Conservation (phyloP, 2,329 filamentous ascomycete genomes). For the Aureobasidium sp. region DNA sequence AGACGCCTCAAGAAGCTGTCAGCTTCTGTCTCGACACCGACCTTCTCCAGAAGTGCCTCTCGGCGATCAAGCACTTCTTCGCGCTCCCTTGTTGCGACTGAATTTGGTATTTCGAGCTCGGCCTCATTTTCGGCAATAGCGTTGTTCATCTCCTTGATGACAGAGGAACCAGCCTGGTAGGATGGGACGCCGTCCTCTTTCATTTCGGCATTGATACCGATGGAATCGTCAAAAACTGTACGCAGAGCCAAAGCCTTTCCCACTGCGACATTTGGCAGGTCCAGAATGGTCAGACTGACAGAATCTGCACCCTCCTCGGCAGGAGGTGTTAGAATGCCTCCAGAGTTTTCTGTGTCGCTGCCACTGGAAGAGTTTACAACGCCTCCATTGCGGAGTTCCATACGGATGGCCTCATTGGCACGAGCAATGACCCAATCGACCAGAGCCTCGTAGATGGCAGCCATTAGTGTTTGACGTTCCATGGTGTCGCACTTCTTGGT, state of each 20-base stretch:
- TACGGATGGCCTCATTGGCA: constrained; percentile 76
- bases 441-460: constrained; percentile 83
- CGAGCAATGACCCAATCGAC: constrained; percentile 91
- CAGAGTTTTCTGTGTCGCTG: constrained; percentile 38
- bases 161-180: constrained; percentile 65
- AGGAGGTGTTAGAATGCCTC: constrained; percentile 55
- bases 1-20: constrained; percentile 77
- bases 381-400: constrained; percentile 61
- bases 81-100: constrained; percentile 61
- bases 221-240: constrained; percentile 84
- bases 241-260: constrained; percentile 86
- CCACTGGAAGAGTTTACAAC: constrained; percentile 62
- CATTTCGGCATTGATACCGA: constrained; percentile 95
- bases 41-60: constrained; percentile 77
- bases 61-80: constrained; percentile 75
- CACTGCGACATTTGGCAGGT: constrained; percentile 71
- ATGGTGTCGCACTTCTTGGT: constrained; percentile 72
- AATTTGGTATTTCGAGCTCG: constrained; percentile 68
- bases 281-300: constrained; percentile 81
- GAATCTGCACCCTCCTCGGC: constrained; percentile 71
- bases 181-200: constrained; percentile 88
- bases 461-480: constrained; percentile 75
- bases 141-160: constrained; percentile 78
- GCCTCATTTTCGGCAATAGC: constrained; percentile 70
- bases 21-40: constrained; percentile 72